These are phyloP conservation scores for Vicia faba DNA, from an alignment of 306 rosid genomes.

Conservation along the genomic window DNA sequence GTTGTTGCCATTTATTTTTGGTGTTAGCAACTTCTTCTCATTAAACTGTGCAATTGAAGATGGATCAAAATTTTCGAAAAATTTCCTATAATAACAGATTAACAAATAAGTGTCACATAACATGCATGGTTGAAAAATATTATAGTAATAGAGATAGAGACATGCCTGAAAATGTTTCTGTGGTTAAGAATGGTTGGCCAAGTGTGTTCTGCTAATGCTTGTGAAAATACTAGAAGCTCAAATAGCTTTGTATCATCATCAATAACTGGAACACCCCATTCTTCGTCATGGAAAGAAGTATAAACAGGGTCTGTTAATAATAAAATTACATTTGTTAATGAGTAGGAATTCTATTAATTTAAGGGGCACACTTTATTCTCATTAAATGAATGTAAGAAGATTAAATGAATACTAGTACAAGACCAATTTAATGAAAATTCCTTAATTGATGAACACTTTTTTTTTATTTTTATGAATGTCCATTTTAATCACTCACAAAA, in stretches of 20 bases:
- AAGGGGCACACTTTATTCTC: no score
- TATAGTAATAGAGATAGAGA: conserved; percentile 4
- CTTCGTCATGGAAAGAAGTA: conserved; percentile 75
- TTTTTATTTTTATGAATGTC: no score
- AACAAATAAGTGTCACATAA: conserved; percentile 31
- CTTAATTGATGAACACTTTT: no score
- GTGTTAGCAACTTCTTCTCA: conserved; percentile 63
- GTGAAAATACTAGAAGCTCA: conserved; percentile 80
- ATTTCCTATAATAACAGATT: conserved; percentile 55
- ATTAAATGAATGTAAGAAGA: no score
- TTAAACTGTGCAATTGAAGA: conserved; percentile 65
- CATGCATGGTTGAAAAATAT: not conserved
- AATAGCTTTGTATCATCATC: conserved; percentile 75
- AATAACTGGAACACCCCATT: conserved; percentile 86
- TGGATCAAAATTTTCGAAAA: conserved; percentile 71
- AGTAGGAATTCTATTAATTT: not conserved
- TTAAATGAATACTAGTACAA: no score
- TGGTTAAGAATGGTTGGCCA: conserved; percentile 76
- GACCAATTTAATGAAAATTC: no score
- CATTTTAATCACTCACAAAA: no score
- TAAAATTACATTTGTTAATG: not conserved
- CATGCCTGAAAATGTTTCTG: conserved; percentile 75
- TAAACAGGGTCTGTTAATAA: conserved; percentile 64
- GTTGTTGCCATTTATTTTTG: conserved; percentile 62
- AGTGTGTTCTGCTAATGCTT: conserved; percentile 83